These are phyloP conservation scores for Sedum album DNA, from an alignment of 164 flowering plant genomes.

Conservation along the genomic window DNA sequence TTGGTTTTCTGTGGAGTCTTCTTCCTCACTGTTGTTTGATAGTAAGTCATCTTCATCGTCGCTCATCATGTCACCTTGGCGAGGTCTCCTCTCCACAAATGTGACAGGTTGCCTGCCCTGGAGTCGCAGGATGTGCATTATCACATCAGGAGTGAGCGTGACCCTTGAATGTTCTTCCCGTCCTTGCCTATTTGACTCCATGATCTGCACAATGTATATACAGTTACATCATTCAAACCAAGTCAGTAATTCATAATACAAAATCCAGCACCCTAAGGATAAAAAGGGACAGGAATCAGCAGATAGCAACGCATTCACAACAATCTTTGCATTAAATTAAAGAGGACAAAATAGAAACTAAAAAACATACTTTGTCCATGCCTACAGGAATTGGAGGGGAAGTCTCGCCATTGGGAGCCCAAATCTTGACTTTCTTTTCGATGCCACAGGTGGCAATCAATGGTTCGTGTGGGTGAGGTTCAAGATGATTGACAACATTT, in stretches of 20 bases:
- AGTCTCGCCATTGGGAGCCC: conserved; percentile 42
- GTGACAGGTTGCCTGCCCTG: conserved; percentile 48
- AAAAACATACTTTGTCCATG: conserved; percentile 43
- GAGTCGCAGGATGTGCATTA: conserved; percentile 56
- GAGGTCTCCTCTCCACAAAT: conserved; percentile 35
- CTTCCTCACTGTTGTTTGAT: neutral
- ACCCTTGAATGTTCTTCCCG: conserved; percentile 45
- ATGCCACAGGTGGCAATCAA: conserved; percentile 63
- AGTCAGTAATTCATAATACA: neutral
- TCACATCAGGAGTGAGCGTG: conserved; percentile 51
- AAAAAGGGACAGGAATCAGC: neutral
- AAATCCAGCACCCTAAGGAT: neutral
- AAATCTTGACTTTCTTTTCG: conserved; percentile 48
- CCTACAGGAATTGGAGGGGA: conserved; percentile 36
- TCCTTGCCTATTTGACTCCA: conserved; percentile 46
- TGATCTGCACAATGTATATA: conserved; percentile 29
- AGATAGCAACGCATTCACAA: neutral
- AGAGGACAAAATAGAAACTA: too few relatives aligned
- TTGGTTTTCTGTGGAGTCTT: neutral
- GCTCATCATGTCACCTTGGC: conserved; percentile 31
- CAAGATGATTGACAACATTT: conserved; percentile 51
- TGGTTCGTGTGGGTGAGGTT: conserved; percentile 53
- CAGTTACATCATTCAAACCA: neutral
- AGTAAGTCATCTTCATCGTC: conserved; percentile 40
- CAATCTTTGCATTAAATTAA: neutral